phyloP scores from a whole-genome alignment of 768 basidiomycete genomes.

The Russula abietina region DNA sequence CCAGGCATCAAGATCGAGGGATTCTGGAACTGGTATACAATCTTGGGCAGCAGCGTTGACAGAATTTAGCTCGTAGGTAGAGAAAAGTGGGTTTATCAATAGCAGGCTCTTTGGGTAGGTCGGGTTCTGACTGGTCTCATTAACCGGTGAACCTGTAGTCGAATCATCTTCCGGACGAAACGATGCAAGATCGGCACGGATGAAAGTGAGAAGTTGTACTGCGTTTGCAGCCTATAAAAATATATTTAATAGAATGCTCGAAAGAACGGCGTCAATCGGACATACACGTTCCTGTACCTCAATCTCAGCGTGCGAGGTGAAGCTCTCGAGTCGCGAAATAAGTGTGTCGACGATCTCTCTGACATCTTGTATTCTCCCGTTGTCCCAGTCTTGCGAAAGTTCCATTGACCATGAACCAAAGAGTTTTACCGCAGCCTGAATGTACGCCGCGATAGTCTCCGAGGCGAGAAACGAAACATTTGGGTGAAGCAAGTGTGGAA shows the following conservation, averaged over 20 bases:
- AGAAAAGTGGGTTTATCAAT: slow-evolving; percentile 76
- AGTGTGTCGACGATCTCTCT: slow-evolving; percentile 59
- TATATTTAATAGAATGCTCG: slow-evolving; percentile 8
- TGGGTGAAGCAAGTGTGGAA: slow-evolving; percentile 63
- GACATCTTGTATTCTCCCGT: slow-evolving; percentile 59
- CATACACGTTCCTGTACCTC: slow-evolving; percentile 91
- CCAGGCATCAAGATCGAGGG: slow-evolving; percentile 80
- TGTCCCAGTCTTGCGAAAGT: slow-evolving; percentile 70
- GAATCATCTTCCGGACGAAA: slow-evolving; percentile 41
- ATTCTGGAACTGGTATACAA: slow-evolving; percentile 75
- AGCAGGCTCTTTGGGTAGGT: slow-evolving; percentile 85
- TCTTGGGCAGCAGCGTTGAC: slow-evolving; percentile 77
- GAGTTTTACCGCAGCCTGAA: slow-evolving; percentile 80
- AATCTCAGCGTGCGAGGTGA: slow-evolving; percentile 59
- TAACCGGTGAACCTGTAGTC: slow-evolving; percentile 34
- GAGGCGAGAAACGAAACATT: slow-evolving; percentile 50
- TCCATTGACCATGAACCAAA: slow-evolving; percentile 82
- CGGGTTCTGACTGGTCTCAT: slow-evolving; percentile 35
- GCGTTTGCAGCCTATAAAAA: slow-evolving; percentile 69
- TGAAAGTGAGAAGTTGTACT: slow-evolving; percentile 66
- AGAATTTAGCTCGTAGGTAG: slow-evolving; percentile 75
- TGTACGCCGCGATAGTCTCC: slow-evolving; percentile 68
- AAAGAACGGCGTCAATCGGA: slow-evolving; percentile 17
- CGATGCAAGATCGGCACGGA: slow-evolving; percentile 62
- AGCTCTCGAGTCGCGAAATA: slow-evolving; percentile 49